Evolutionary conservation across 305 asterid species (phyloP).

Genomic region (Rubia peregrina): DNA sequence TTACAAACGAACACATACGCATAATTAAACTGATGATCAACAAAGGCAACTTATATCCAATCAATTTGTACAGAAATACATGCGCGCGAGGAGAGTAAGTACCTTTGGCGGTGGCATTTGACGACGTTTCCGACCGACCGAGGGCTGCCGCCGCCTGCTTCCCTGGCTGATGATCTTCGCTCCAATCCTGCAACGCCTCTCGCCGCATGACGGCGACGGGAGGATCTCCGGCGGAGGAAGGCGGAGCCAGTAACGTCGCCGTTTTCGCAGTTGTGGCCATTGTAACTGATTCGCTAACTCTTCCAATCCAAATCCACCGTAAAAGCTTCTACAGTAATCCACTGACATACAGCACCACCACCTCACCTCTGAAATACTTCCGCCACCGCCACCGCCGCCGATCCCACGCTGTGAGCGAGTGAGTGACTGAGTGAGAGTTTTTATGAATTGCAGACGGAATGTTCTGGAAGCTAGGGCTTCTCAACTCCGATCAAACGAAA

Average conservation of each 20-base stretch:
- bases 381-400: constrained; percentile 18
- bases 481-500: constrained; percentile 32
- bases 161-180: constrained; percentile 34
- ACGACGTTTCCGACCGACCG: constrained; percentile 44
- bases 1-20: neutral
- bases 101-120: constrained; percentile 57
- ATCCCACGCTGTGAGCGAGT: constrained; percentile 7
- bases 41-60: neutral
- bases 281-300: constrained; percentile 28
- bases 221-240: constrained; percentile 8
- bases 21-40: constrained; percentile 4
- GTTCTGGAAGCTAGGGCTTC: constrained; percentile 27
- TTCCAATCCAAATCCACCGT: constrained; percentile 63
- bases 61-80: neutral
- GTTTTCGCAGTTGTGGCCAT: constrained; percentile 38
- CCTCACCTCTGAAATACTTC: constrained; percentile 38
- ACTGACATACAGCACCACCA: constrained; percentile 85
- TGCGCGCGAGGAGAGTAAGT: neutral
- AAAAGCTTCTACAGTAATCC: constrained; percentile 52
- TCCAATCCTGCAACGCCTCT: constrained; percentile 19
- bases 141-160: constrained; percentile 36
- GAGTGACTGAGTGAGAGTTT: neutral
- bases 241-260: constrained; percentile 20
- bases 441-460: neutral
- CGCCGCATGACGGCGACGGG: constrained; percentile 27